A percentile compares a stretch with the other conserved stretches of the same genome.
Evolutionary conservation across 495 filamentous ascomycete species (phyloP).

Genomic region (Xylaria curta): DNA sequence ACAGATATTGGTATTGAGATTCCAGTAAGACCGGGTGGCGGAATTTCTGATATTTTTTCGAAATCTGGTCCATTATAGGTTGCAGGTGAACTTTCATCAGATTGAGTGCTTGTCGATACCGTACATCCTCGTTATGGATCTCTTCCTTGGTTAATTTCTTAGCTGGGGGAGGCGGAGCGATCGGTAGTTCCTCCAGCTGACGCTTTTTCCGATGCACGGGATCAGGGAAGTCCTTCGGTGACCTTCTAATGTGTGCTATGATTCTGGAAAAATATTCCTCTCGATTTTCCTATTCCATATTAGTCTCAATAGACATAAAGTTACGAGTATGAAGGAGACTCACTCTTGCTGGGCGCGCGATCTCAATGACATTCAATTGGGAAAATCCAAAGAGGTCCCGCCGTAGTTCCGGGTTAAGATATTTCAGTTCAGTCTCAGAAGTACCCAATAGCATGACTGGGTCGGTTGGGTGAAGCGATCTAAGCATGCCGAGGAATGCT

Average conservation of each 20-base stretch:
- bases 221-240: conserved; percentile 85
- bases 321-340: conserved; percentile 26
- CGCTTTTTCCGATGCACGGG: conserved; percentile 83
- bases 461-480: conserved; percentile 81
- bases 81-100: conserved; percentile 85
- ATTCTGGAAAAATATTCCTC: conserved; percentile 78
- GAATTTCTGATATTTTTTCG: conserved; percentile 83
- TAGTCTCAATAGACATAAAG: conserved; percentile 31
- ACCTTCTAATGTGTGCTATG: conserved; percentile 73
- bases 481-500: conserved; percentile 79
- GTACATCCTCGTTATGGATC: conserved; percentile 77
- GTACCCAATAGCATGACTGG: conserved; percentile 87
- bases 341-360: conserved; percentile 68
- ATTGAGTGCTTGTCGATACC: conserved; percentile 81
- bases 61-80: conserved; percentile 93
- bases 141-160: conserved; percentile 73
- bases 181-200: conserved; percentile 73
- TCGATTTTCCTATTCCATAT: conserved; percentile 61
- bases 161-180: conserved; percentile 74
- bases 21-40: conserved; percentile 78
- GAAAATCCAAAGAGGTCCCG: conserved; percentile 85
- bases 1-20: conserved; percentile 74
- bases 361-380: conserved; percentile 71
- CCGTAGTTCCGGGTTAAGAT: conserved; percentile 63
- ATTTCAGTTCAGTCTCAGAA: conserved; percentile 66